Conservation (phyloP, 371 early-diverging fungal genomes). For the Batkoa obscura region DNA sequence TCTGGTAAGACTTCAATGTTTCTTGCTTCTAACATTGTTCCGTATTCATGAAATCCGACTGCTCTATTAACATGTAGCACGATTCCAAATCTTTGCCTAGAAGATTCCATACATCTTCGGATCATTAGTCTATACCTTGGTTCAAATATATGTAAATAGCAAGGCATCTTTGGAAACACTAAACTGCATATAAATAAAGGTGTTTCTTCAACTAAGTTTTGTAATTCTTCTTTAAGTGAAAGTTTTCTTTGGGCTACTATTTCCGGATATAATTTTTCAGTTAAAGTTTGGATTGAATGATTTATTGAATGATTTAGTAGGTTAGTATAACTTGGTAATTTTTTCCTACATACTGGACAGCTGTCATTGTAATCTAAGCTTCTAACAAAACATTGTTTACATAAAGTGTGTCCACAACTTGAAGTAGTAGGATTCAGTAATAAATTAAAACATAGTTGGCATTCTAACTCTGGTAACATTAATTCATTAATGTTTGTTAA, state of each 20-base stretch:
- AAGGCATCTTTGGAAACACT: conserved; percentile 36
- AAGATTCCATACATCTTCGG: conserved; percentile 25
- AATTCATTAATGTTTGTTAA: background rate
- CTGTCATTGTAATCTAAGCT: conserved; percentile 18
- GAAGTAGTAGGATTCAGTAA: conserved; percentile 36
- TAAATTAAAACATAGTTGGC: conserved; percentile 29
- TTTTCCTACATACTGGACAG: conserved; percentile 24
- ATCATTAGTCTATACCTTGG: conserved; percentile 40
- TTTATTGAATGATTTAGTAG: conserved; percentile 11
- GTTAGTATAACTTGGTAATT: conserved; percentile 13
- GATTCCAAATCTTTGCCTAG: conserved; percentile 31
- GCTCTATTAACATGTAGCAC: conserved; percentile 16
- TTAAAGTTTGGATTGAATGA: conserved; percentile 1
- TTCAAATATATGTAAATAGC: conserved; percentile 40
- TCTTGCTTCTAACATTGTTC: conserved; percentile 24
- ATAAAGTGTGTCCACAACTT: conserved; percentile 51
- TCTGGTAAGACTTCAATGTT: conserved; percentile 20
- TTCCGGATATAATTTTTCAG: background rate
- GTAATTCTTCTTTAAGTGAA: background rate
- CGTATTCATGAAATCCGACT: conserved; percentile 15
- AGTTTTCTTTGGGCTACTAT: conserved; percentile 2
- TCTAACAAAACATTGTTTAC: conserved; percentile 31
- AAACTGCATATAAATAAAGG: conserved; percentile 44
- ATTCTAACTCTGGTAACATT: conserved; percentile 24
- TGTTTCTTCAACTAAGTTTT: conserved; percentile 12